Base-by-base conservation (phyloP, 768 basidiomycete genomes). In the Clitopilus hobsonii region DNA sequence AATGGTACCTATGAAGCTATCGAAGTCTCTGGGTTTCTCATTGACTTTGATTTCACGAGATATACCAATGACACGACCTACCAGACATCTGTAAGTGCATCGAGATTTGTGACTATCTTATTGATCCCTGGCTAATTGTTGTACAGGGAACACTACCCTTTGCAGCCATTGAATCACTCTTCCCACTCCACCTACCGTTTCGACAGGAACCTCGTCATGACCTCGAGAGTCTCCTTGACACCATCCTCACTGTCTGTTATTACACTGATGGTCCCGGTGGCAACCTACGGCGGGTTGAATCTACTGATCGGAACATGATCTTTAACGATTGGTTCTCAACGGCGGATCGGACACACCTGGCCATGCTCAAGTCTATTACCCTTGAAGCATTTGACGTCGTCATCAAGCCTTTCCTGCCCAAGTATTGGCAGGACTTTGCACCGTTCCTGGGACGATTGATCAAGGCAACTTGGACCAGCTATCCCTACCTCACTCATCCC, bases 401-500 rank as follows among this genome's bases (percentile, higher is more conserved):
- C 32, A 51, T 51, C 24, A 28, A 23, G 13, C 50, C 50, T 24
- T 27, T 18, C 20, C 50, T 51, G 10, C 50, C 50, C 18, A 26
- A 26, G 20, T 51, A 51, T 27, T 51, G 50, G 50, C 22, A 51
- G 20, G 50, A 51, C 18, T 51, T 51, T 51, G 50, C 22, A 27
- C 50, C 26, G 7, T 51, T 24, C 32, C 50, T 51, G 3, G 23
- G 5, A 5, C 6, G 25, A 28, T 30, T 51, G 32, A 51, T 51
- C 24, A 51, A 51, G 28, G 50, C 50, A 24, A 51, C 50, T 7
- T 51, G 50, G 50, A 27, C 7, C 25, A 30, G 7, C 7, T 51
- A 51, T 28, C 50, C 50, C 50, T 51, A 51, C 50, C 2, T 51
- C 18, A 27, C 24, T 22, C 23, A 23, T 25, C 20, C 50, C 25